phyloP scores from a whole-genome alignment of 176 grass and related monocot genomes.

The Triticum timopheevii region DNA sequence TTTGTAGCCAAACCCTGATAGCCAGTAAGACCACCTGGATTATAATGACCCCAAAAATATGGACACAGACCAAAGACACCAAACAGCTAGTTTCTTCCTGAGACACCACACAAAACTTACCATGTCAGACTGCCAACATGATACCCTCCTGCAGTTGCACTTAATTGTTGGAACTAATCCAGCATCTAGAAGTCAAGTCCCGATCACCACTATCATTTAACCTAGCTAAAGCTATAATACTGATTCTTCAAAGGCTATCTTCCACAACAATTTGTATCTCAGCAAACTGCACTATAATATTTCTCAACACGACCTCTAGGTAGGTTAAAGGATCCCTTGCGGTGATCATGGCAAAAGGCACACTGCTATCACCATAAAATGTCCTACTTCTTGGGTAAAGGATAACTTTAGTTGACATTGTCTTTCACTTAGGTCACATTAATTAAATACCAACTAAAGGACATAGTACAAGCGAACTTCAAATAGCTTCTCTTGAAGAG shows the following conservation, averaged over 20 bases:
- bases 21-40: neutral
- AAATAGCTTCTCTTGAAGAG: neutral
- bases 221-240: neutral
- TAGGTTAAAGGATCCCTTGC: neutral
- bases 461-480: neutral
- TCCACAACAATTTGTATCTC: neutral
- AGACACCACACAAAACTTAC: neutral
- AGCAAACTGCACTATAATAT: neutral
- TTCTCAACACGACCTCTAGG: neutral
- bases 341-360: constrained; percentile 6
- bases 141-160: neutral
- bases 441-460: constrained; percentile 24
- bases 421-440: neutral
- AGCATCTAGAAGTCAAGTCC: neutral
- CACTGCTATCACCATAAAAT: neutral
- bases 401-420: neutral
- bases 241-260: constrained; percentile 10
- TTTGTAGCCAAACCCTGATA: neutral
- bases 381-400: neutral
- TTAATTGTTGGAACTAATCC: constrained; percentile 1
- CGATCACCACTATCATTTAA: neutral
- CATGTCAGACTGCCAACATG: neutral
- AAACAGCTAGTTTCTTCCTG: neutral
- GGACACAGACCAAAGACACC: constrained; percentile 2
- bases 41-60: neutral